These are phyloP conservation scores for Kalanchoe fedtschenkoi DNA, from an alignment of 164 flowering plant species.

Conservation along the genomic window DNA sequence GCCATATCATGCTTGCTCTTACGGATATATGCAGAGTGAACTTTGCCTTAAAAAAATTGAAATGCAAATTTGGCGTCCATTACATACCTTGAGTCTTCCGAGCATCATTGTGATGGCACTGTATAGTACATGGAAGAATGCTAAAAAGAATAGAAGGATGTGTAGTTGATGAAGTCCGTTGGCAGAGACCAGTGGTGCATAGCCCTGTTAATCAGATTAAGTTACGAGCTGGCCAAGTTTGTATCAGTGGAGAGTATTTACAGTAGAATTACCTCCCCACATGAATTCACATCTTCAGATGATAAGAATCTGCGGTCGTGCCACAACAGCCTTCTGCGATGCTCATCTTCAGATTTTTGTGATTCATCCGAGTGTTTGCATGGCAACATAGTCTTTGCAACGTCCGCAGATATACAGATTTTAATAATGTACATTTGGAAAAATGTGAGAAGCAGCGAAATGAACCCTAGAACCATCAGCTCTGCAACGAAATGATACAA, in stretches of 20 bases:
- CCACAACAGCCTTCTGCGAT: slow-evolving; percentile 34
- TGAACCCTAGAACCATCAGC: slow-evolving; percentile 69
- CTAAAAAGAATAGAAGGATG: slow-evolving; percentile 92
- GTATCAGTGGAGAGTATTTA: slow-evolving; percentile 1
- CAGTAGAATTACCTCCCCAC: slow-evolving; percentile 21
- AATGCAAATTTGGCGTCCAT: background rate
- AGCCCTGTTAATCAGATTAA: slow-evolving; percentile 36
- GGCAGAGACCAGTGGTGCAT: slow-evolving; percentile 50
- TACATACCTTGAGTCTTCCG: slow-evolving; percentile 77
- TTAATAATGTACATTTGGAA: slow-evolving; percentile 37
- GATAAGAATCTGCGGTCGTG: slow-evolving; percentile 31
- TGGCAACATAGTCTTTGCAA: slow-evolving; percentile 48
- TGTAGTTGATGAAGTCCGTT: slow-evolving; percentile 81
- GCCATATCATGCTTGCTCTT: too few species aligned
- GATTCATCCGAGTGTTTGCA: slow-evolving; percentile 14
- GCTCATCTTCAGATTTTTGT: slow-evolving; percentile 14
- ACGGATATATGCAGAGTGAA: too few species aligned
- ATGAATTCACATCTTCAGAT: background rate
- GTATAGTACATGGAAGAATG: slow-evolving; percentile 65
- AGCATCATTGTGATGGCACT: slow-evolving; percentile 76
- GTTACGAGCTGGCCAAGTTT: background rate
- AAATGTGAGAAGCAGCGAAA: slow-evolving; percentile 53
- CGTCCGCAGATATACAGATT: slow-evolving; percentile 37
- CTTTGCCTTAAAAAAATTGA: background rate
- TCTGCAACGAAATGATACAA: slow-evolving; percentile 29